Percentiles rank a stretch among this genome's conserved stretches.
phyloP scores from a whole-genome alignment of 2,329 filamentous ascomycete species.

The Neonectria punicea region DNA sequence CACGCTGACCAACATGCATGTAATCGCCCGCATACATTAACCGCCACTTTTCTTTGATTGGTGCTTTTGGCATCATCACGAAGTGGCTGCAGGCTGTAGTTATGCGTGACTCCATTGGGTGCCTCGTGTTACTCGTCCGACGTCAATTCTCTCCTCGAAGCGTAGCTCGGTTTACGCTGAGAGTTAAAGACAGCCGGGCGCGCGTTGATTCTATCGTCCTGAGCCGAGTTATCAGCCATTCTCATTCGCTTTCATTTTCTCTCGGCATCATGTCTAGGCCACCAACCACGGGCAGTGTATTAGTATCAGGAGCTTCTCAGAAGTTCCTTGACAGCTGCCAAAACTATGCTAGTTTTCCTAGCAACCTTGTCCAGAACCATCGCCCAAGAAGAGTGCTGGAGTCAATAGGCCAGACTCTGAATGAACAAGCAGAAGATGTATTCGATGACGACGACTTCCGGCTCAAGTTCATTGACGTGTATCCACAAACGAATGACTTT shows the following conservation, averaged over 20 bases:
- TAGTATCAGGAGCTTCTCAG: neutral
- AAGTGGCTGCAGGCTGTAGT: neutral
- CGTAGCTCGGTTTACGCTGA: too few relatives aligned
- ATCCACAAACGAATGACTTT: neutral
- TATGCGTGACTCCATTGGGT: too few relatives aligned
- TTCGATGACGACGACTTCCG: neutral
- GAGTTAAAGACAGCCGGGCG: too few relatives aligned
- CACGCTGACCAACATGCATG: too few relatives aligned
- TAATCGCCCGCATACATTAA: too few relatives aligned
- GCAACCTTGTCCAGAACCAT: constrained; percentile 1
- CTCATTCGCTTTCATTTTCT: neutral
- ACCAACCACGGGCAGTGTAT: too few relatives aligned
- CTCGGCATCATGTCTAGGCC: too few relatives aligned
- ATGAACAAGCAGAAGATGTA: neutral
- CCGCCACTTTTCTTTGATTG: neutral
- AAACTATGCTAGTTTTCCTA: neutral
- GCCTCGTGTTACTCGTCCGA: too few relatives aligned
- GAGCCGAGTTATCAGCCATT: too few relatives aligned
- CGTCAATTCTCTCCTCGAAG: too few relatives aligned
- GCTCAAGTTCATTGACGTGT: constrained; percentile 7
- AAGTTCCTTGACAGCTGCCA: neutral
- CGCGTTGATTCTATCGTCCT: too few relatives aligned
- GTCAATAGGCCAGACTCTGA: neutral
- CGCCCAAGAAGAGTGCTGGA: neutral
- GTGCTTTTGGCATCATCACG: neutral